Evolutionary conservation across 805 yeast species (phyloP).

Genomic region (Tetrapisispora pingtungensis): DNA sequence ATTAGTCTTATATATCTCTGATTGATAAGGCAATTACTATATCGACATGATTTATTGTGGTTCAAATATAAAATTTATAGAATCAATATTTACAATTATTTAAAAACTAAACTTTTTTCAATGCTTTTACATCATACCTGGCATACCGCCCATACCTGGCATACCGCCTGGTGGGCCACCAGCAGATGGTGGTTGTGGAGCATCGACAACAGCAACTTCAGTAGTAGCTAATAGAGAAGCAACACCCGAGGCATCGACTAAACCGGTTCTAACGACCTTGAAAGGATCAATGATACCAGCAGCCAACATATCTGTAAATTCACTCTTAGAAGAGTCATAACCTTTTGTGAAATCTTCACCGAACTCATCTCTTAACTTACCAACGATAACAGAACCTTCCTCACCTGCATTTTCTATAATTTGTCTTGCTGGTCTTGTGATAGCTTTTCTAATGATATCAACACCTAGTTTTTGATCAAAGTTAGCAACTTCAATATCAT

Average conservation of each 20-base stretch:
- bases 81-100: not conserved
- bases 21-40: too few species aligned
- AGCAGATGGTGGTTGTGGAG: constrained; percentile 71
- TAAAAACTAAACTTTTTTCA: not conserved
- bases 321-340: constrained; percentile 86
- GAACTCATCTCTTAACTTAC: constrained; percentile 51
- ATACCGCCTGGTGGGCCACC: constrained; percentile 40
- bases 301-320: constrained; percentile 90
- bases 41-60: not conserved
- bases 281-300: constrained; percentile 98
- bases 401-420: constrained; percentile 95
- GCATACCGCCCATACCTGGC: constrained; percentile 55
- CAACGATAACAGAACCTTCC: constrained; percentile 94
- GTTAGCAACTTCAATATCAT: constrained; percentile 63
- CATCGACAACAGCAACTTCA: constrained; percentile 95
- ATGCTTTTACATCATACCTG: constrained; percentile 16
- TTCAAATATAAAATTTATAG: not conserved
- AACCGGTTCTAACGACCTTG: constrained; percentile 93
- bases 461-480: constrained; percentile 97
- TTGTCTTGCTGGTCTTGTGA: constrained; percentile 90
- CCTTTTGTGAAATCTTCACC: constrained; percentile 78
- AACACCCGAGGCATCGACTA: constrained; percentile 94
- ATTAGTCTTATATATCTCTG: too few species aligned
- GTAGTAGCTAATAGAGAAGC: constrained; percentile 96
- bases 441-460: constrained; percentile 83